Percentiles rank a stretch among this genome's conserved stretches.
Conservation (phyloP, 805 yeast genomes). For the Saturnispora zaruensis region DNA sequence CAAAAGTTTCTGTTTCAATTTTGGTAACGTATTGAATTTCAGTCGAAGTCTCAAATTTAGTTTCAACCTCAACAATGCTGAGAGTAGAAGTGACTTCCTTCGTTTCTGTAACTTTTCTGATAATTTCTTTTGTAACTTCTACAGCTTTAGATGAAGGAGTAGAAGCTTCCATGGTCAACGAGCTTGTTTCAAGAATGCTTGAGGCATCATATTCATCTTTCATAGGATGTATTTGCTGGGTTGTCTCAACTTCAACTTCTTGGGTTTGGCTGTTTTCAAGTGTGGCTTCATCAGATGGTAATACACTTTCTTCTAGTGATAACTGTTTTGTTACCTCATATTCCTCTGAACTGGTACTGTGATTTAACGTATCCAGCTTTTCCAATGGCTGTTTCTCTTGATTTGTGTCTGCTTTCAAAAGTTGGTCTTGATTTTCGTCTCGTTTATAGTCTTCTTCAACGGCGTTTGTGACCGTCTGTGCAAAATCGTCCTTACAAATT, state of each 20-base stretch:
- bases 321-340: too few relatives aligned
- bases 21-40: constrained; percentile 1
- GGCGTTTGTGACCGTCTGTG: background rate
- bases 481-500: background rate
- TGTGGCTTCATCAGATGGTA: background rate
- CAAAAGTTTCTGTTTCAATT: background rate
- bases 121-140: constrained; percentile 13
- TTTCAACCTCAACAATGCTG: constrained; percentile 10
- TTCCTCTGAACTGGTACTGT: too few relatives aligned
- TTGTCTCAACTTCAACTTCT: background rate
- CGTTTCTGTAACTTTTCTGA: constrained; percentile 7
- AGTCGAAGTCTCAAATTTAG: constrained; percentile 5
- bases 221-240: background rate
- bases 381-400: background rate
- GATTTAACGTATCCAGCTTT: too few relatives aligned
- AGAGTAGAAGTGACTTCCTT: constrained; percentile 9
- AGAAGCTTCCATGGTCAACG: background rate
- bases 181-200: background rate
- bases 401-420: too few relatives aligned
- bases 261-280: background rate
- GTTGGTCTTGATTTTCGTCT: background rate
- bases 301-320: background rate
- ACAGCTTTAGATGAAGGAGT: background rate
- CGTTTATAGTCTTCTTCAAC: background rate
- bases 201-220: background rate